Percentiles rank a stretch among this genome's conserved stretches.
Evolutionary conservation across 75 land plant species (phyloP).

Genomic region (Sequoiadendron giganteum): DNA sequence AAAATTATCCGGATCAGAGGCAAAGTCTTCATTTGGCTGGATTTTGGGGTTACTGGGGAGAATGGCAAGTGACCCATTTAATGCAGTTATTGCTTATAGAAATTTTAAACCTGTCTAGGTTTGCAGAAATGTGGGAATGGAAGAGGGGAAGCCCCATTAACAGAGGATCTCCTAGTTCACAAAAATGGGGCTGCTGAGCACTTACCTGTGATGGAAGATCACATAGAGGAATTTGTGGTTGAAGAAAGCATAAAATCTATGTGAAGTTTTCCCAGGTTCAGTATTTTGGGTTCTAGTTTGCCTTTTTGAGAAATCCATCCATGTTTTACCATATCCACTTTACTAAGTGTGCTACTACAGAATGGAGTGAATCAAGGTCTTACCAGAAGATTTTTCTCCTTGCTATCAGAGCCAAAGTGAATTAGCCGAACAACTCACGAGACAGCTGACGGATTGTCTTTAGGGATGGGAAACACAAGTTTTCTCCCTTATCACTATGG

Average conservation of each 20-base stretch:
- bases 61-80: conserved; percentile 61
- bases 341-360: neutral
- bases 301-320: neutral
- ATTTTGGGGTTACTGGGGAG: conserved; percentile 34
- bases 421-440: neutral
- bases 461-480: neutral
- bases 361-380: too few relatives aligned
- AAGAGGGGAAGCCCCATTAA: neutral
- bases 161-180: neutral
- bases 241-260: neutral
- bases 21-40: conserved; percentile 29
- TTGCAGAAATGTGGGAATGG: neutral
- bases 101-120: conserved; percentile 54
- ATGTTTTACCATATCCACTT: neutral
- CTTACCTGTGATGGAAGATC: too few relatives aligned
- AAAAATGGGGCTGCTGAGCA: conserved; percentile 1
- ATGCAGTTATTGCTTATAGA: conserved; percentile 71
- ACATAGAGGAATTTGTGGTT: neutral
- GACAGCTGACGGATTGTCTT: neutral
- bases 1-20: neutral
- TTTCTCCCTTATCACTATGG: neutral
- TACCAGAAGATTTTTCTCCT: neutral
- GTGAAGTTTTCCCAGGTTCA: neutral
- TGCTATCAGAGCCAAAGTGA: neutral
- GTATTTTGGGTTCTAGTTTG: neutral